Base-by-base conservation (phyloP, 192 early-diverging fungal genomes). In the Chytriomyces sp. region DNA sequence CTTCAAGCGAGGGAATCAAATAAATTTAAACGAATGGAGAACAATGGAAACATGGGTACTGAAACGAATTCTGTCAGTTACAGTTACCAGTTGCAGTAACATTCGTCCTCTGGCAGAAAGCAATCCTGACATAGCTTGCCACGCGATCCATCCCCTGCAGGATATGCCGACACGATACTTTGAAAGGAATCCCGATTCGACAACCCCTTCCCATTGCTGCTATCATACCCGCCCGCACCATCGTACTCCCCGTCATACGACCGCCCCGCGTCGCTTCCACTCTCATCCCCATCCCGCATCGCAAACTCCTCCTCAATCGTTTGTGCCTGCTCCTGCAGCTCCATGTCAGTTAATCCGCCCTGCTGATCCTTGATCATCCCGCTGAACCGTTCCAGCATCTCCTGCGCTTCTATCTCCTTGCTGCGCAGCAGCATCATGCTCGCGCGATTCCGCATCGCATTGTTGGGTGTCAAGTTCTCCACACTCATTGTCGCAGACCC, bases 381-480 rank as follows among this genome's bases (percentile, higher is more conserved):
- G 3, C 41, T 54, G 31, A 77, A 80, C 41, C 75, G 32, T 64
- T 59, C 69, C 25, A 80, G 36, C 81, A 80, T 80, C 31, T 80
- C 78, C 56, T 63, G 53, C 4, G 78, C 78, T 39, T 80, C 78
- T 7, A 39, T 49, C 30, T 73, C 55, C n/a, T 81, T 71, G 4
- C 32, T 22, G 5, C 39, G 22, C 28, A 64, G 26, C 32, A 77
- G 61, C 37, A 66, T 40, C 22, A 67, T 36, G 40, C 61, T 54
- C 14, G 65, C 65, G 5, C 74, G 59, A 54, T 68, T 66, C 30
- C 33, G n/a, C 39, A 55, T 31, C 5, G 53, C 58, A 7, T 41
- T 30, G 52, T 26, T 26, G 25, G n/a, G 26, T 26, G 26, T 38
- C n/a, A 59, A 12, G 28, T 22, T 68, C 22, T 49, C 44, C 14